Base-by-base conservation (phyloP, 2,329 filamentous ascomycete species). In the Stromatinia cepivora region DNA sequence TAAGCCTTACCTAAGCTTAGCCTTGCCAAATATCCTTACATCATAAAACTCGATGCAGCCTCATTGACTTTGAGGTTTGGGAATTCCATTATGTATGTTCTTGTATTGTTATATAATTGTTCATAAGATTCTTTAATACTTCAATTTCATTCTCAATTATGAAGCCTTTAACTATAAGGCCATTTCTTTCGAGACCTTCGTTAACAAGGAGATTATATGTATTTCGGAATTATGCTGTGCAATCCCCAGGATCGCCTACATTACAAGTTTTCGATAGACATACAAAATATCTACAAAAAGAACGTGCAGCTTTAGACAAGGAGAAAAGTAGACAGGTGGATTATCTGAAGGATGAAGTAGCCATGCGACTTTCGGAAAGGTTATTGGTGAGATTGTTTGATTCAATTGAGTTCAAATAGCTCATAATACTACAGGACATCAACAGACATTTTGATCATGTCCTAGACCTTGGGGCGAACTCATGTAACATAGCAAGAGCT, bases 281-380 rank as follows among this genome's bases (percentile, higher is more conserved):
- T 74, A 88, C 90, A 31, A 99, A 99, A 84, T 94, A 92, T 84
- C 82, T 95, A 62, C 95, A 99, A 79, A 96, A 93, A 79, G 93
- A 98, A 80, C 88, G 94, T 71, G 91, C 93, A 0, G 94, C 92
- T 0, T 79, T 84, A 58, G 84, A 94, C 77, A 82, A 86, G 13
- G 87, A 92, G 73, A 81, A 85, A 72, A 93, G 93, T 78, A 87
- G 94, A 22, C 87, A 92, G 76, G 90, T 93, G 34, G 95, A 98
- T 81, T 98, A 98, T 78, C 83, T 99, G 69, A 93, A 94, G 79
- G 93, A 98, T 78, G 94, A 98, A 79, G 91, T 97, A 6, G 95
- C 95, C 64, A 84, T 85, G 58, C 87, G 95, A 63, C 82, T 99
- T 36, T 92, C 92, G 76, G 94, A 98, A 76, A 87, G 95, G 59